Conservation (phyloP, 306 rosid genomes). For the Cucumis melo region DNA sequence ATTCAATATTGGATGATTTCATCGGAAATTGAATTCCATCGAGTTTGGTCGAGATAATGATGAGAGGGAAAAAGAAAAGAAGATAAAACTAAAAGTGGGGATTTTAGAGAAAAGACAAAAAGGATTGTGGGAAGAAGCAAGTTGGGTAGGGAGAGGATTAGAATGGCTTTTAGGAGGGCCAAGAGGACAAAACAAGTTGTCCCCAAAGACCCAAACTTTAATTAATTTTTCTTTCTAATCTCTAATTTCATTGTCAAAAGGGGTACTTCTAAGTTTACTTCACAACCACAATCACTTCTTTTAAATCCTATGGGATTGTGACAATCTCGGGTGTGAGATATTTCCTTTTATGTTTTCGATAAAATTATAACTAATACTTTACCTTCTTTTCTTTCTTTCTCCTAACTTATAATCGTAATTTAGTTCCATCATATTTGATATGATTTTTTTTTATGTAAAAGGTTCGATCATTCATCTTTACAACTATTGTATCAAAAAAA, state of each 20-base stretch:
- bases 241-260: neutral
- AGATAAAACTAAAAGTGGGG: neutral
- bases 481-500: no score
- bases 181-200: slow-evolving; percentile 1
- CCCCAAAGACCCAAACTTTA: neutral
- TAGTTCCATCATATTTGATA: no score
- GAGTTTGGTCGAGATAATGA: neutral
- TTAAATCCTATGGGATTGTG: neutral
- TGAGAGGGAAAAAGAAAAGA: neutral
- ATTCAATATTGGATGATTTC: no score
- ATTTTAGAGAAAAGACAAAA: neutral
- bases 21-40: accelerated
- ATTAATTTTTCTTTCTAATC: neutral
- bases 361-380: neutral
- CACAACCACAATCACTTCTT: neutral
- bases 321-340: neutral
- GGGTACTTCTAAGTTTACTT: neutral
- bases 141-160: neutral
- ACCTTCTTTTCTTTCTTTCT: neutral
- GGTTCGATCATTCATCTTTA: no score
- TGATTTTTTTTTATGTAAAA: no score
- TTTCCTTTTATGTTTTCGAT: neutral
- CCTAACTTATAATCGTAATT: no score
- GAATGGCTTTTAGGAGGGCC: neutral
- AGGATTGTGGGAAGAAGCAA: neutral